Base-by-base conservation (phyloP, 2,329 filamentous ascomycete genomes). In the Aspergillus tanneri region DNA sequence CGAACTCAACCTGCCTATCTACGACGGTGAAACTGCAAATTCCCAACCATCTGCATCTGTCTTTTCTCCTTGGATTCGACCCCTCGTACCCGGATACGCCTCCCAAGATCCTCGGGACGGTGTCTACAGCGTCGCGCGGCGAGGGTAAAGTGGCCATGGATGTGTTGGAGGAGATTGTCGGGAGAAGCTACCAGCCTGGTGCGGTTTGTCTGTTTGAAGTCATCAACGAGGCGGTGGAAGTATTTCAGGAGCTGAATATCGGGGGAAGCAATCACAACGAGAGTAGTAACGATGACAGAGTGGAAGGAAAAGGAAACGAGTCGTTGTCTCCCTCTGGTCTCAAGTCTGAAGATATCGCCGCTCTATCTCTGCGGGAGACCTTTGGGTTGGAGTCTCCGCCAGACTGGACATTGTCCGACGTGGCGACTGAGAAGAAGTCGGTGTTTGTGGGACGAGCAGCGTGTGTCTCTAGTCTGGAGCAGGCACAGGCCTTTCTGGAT, bases 131-230 rank as follows among this genome's bases (percentile, higher is more conserved):
- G 11, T 75, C 81, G 56, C 80, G 84, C 16, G 89, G 91, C 28
- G 83, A 87, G 52, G 90, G 89, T 2, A 83, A 81, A 42, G 76
- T 82, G 43, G 81, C 90, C 41, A 77, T 91, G n/a, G 79, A 81
- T 2, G 70, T 88, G 2, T 84, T 93, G 48, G 77, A 84, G 23
- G 76, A 83, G 27, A 84, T 86, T 0, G 71, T 96, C 24, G 76
- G 74, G 1, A 74, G 77, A n/a, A 79, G 88, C 4, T 96, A 85
- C 67, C 77, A 80, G 43, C 80, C 83, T 0, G 90, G 90, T 0
- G 79, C 83, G 43, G 90, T 95, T 18, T 96, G 91, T 62, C 74
- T 99, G 3, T 99, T 91, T 61, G 92, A 96, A 65, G 79, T 95
- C n/a, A 79, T 96, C 28, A 91, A 96, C 57, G 81, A 81, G 56